Conservation (phyloP, 306 rosid genomes). For the Casuarina equisetifolia region DNA sequence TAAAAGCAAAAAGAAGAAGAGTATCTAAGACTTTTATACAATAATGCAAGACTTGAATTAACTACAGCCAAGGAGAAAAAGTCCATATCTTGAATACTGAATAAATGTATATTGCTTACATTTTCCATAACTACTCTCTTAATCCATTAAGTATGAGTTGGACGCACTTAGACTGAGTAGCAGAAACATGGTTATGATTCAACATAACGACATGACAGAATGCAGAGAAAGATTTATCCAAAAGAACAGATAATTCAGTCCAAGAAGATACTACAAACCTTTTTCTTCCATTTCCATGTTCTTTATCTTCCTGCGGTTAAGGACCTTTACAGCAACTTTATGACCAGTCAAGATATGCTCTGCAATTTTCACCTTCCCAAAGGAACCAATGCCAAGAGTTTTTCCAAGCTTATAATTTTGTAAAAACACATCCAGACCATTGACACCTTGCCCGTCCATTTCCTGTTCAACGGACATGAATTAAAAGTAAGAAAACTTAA, state of each 20-base stretch:
- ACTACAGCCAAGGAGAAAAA: background rate
- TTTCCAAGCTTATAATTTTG: conserved; percentile 85
- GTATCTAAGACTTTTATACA: conserved; percentile 1
- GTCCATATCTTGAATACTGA: background rate
- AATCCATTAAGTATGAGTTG: background rate
- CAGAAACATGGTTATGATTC: background rate
- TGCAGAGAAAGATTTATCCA: background rate
- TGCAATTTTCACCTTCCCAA: conserved; percentile 92
- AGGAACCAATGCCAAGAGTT: conserved; percentile 93
- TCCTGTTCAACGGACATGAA: conserved; percentile 29
- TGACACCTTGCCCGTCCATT: conserved; percentile 64
- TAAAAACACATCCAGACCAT: conserved; percentile 53
- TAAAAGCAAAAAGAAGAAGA: background rate
- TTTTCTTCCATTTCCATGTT: conserved; percentile 94
- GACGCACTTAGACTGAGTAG: background rate
- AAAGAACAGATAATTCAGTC: background rate
- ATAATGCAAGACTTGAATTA: conserved; percentile 15
- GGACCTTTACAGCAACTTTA: conserved; percentile 96
- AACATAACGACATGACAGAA: conserved; percentile 13
- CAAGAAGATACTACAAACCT: conserved; percentile 47
- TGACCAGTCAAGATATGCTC: conserved; percentile 81
- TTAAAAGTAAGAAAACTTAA: conserved; percentile 10
- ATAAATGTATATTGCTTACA: background rate
- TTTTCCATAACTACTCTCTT: background rate
- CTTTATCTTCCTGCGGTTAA: conserved; percentile 74